Conservation (phyloP, 192 early-diverging fungal genomes). For the Chytriomyces sp. region DNA sequence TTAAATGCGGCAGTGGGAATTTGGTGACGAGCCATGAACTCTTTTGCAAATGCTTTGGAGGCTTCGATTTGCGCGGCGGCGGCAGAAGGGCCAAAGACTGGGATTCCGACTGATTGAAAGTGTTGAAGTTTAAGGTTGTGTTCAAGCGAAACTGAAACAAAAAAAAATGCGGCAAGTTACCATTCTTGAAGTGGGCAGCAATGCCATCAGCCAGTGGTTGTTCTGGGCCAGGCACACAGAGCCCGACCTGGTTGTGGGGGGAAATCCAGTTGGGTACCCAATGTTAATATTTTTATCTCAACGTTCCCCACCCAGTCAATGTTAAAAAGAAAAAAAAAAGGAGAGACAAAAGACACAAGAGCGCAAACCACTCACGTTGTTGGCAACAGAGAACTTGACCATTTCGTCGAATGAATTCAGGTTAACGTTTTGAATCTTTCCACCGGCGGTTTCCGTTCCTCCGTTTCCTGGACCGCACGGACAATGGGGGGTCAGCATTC, state of each 20-base stretch:
- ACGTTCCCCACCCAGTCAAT: too few relatives aligned
- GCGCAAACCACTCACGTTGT: conserved; percentile 56
- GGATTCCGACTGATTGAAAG: conserved; percentile 71
- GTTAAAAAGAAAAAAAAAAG: too few relatives aligned
- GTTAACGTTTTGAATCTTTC: conserved; percentile 83
- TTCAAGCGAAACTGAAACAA: too few relatives aligned
- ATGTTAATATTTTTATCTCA: neutral
- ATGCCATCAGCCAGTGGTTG: conserved; percentile 96
- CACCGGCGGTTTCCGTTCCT: conserved; percentile 75
- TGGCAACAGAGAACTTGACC: conserved; percentile 77
- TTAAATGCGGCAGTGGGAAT: conserved; percentile 95
- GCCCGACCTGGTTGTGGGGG: conserved; percentile 56
- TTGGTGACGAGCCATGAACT: conserved; percentile 95
- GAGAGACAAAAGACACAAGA: neutral
- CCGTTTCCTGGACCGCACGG: conserved; percentile 76
- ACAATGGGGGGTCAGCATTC: too few relatives aligned
- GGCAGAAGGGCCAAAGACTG: conserved; percentile 89
- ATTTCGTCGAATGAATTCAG: conserved; percentile 74
- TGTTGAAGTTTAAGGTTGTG: too few relatives aligned
- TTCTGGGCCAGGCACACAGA: conserved; percentile 95
- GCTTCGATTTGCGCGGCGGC: conserved; percentile 93
- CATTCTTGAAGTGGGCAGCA: conserved; percentile 78
- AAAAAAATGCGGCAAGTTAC: conserved; percentile 1
- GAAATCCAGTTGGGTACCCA: neutral
- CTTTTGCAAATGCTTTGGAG: conserved; percentile 98